phyloP scores from a whole-genome alignment of 306 rosid species.

The Rosa chinensis region DNA sequence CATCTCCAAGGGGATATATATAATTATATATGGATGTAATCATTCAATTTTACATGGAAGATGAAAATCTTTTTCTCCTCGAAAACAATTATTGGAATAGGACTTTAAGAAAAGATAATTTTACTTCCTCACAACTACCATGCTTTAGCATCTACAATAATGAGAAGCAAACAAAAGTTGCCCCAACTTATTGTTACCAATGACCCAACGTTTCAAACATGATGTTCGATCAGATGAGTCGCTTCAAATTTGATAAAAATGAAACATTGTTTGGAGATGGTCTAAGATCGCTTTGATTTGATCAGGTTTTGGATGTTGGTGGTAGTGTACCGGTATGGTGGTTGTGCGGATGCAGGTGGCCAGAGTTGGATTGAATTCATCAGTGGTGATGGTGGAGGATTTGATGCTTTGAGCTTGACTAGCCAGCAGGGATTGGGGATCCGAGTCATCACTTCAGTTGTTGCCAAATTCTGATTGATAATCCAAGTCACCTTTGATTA shows the following conservation, averaged over 20 bases:
- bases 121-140: neutral
- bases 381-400: neutral
- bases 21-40: neutral
- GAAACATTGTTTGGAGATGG: neutral
- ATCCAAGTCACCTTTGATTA: no score
- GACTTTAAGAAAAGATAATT: neutral
- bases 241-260: neutral
- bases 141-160: neutral
- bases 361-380: neutral
- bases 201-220: neutral
- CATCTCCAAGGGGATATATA: neutral
- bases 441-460: neutral
- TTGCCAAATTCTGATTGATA: neutral
- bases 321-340: neutral
- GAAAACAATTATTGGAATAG: neutral
- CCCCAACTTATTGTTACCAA: neutral
- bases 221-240: neutral
- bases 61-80: neutral
- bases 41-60: no score
- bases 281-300: neutral
- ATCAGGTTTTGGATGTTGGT: neutral
- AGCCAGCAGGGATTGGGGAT: neutral
- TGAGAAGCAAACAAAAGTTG: neutral
- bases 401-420: neutral
- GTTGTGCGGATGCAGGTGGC: neutral